Conservation (phyloP, 2,329 filamentous ascomycete genomes). For the Fusarium multiceps region DNA sequence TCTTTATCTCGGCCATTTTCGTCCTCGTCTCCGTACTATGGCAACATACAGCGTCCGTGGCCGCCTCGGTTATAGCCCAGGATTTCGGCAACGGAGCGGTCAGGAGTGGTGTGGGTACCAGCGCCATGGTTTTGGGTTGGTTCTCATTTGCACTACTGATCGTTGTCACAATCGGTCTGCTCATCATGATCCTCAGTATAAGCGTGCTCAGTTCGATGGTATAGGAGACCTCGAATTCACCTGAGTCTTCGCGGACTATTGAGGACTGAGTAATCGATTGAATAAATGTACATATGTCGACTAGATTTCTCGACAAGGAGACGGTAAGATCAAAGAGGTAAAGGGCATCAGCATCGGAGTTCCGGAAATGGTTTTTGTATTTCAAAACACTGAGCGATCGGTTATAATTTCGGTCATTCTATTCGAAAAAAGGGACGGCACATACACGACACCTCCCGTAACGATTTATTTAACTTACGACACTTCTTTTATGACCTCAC, state of each 20-base stretch:
- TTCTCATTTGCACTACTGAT: slow-evolving; percentile 95
- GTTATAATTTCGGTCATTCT: slow-evolving; percentile 42
- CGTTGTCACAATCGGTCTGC: slow-evolving; percentile 91
- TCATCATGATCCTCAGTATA: slow-evolving; percentile 98
- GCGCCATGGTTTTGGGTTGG: slow-evolving; percentile 97
- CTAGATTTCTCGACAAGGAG: slow-evolving; percentile 21
- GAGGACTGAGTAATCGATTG: slow-evolving; percentile 29
- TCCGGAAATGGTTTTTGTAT: slow-evolving; percentile 43
- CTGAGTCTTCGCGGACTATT: slow-evolving; percentile 31
- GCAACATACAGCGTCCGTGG: slow-evolving; percentile 97
- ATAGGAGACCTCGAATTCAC: slow-evolving; percentile 36
- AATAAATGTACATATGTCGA: slow-evolving; percentile 44
- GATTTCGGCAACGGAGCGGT: slow-evolving; percentile 92
- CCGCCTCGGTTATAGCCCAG: slow-evolving; percentile 91
- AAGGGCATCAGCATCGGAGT: slow-evolving; percentile 53
- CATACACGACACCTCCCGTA: slow-evolving; percentile 21
- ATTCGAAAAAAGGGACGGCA: slow-evolving; percentile 32
- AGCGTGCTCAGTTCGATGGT: slow-evolving; percentile 75
- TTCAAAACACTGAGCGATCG: slow-evolving; percentile 36
- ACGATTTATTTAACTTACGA: slow-evolving; percentile 14
- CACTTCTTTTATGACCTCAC: background rate
- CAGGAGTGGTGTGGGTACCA: slow-evolving; percentile 87
- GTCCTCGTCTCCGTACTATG: slow-evolving; percentile 81
- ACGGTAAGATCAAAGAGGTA: slow-evolving; percentile 41
- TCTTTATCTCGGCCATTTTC: slow-evolving; percentile 81